A percentile compares a stretch with the other conserved stretches of the same genome.
phyloP scores from a whole-genome alignment of 176 grass and related monocot species.

The Carex scoparia region DNA sequence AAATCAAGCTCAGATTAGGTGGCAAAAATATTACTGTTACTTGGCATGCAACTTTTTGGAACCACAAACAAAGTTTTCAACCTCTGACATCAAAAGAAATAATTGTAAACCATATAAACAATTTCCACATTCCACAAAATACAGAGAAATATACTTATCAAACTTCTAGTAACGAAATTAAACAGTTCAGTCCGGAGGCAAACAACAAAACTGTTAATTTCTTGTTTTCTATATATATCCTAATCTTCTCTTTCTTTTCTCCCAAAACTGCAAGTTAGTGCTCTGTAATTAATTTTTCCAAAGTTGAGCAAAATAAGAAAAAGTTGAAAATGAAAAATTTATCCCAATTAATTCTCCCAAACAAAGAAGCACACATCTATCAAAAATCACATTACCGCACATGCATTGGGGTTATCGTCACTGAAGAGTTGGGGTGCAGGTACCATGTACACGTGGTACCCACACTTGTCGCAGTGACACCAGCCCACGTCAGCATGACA shows the following conservation, averaged over 20 bases:
- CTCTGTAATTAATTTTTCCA: not conserved
- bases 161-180: too few relatives aligned
- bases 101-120: too few relatives aligned
- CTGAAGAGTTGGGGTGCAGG: conserved; percentile 49
- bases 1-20: too few relatives aligned
- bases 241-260: not conserved
- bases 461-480: conserved; percentile 21
- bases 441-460: conserved; percentile 43
- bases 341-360: not conserved
- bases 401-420: conserved; percentile 88
- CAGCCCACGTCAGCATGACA: conserved; percentile 11
- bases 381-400: conserved; percentile 48
- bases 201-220: not conserved
- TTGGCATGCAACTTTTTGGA: too few relatives aligned
- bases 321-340: not conserved
- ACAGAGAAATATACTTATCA: too few relatives aligned
- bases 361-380: not conserved
- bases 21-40: too few relatives aligned
- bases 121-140: too few relatives aligned
- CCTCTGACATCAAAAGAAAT: too few relatives aligned
- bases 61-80: too few relatives aligned
- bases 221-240: not conserved
- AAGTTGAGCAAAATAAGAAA: not conserved
- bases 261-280: not conserved
- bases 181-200: too few relatives aligned